These are phyloP conservation scores for Hygrocybe coccinea DNA, from an alignment of 768 basidiomycete genomes.

Conservation along the genomic window DNA sequence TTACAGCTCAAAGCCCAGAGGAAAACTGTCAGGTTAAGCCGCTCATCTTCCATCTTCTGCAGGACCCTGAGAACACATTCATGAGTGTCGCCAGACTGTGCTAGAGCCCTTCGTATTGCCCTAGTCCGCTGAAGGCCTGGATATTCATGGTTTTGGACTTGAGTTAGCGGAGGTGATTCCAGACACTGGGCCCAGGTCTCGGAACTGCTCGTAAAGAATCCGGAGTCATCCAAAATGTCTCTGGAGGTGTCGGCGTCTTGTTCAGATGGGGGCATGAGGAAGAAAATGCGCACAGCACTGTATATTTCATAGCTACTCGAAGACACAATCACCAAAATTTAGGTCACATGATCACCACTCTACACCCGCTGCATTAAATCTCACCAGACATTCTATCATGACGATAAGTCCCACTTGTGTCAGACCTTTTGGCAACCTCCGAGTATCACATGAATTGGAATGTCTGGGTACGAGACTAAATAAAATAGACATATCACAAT, in stretches of 20 bases:
- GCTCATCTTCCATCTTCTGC: constrained; percentile 10
- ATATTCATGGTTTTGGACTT: not conserved
- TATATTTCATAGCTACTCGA: not conserved
- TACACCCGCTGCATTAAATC: not conserved
- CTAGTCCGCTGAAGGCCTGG: not conserved
- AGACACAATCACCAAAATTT: not conserved
- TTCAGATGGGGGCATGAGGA: not conserved
- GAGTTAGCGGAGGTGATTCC: not conserved
- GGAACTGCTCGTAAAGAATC: constrained; percentile 1
- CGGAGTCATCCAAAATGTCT: not conserved
- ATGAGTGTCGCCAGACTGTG: constrained; percentile 1
- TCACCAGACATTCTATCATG: constrained; percentile 3
- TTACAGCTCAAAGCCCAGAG: constrained; percentile 34
- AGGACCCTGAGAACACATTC: constrained; percentile 3
- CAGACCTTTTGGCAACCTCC: not conserved
- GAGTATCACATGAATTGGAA: not conserved
- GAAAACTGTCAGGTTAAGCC: constrained; percentile 24
- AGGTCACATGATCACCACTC: not conserved
- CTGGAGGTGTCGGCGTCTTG: not conserved
- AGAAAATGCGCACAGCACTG: not conserved
- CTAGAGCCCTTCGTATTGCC: not conserved
- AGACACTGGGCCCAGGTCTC: not conserved
- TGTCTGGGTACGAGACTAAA: constrained; percentile 1
- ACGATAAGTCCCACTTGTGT: not conserved
- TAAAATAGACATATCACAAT: too few species aligned